Base-by-base conservation (phyloP, 371 early-diverging fungal genomes). In the Funneliformis caledonium region DNA sequence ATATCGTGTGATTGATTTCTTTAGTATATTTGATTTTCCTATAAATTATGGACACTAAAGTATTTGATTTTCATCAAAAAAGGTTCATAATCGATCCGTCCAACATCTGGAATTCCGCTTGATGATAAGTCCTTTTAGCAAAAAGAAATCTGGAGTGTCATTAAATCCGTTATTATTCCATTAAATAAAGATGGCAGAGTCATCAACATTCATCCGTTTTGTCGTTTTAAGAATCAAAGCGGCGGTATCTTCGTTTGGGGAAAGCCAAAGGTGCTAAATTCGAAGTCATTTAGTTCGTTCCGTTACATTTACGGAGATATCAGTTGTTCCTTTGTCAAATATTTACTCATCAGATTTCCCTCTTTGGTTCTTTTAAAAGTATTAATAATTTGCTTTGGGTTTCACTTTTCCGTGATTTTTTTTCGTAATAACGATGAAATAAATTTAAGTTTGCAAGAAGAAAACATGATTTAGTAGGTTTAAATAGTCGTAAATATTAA, bases 151-250 rank as follows among this genome's bases (percentile, higher is more conserved):
- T 26, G 26, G 2, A 14, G 56, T 52, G 16, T 73, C 56, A n/a
- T 73, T 73, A 37, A 73, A 73, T 7, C 73, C 56, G 43, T 52
- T 73, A 59, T 73, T 73, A 42, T 73, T n/a, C 50, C 50, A 73
- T 52, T 52, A 56, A 52, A 73, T 73, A 73, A 73, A 52, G 22
- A 73, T 48, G 22, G 73, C 73, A 31, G 73, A 56, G 6, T 62
- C 64, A 37, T 76, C 42, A 42, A 19, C 5, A 56, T 56, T 45
- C 52, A 50, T 74, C 22, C 43, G 5, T 47, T 64, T 76, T n/a
- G 26, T 61, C 4, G 45, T 64, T 62, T 45, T 4, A 43, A 76
- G 61, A 48, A 76, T 64, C 42, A 62, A 45, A 9, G 16, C 37
- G 62, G 76, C 61, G 19, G 14, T 76, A 26, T 60, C n/a, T n/a